Evolutionary conservation across 192 early-diverging fungal species (phyloP), one percentile per base, ranked within the genome.

Genomic region (Gonapodya prolifera): DNA sequence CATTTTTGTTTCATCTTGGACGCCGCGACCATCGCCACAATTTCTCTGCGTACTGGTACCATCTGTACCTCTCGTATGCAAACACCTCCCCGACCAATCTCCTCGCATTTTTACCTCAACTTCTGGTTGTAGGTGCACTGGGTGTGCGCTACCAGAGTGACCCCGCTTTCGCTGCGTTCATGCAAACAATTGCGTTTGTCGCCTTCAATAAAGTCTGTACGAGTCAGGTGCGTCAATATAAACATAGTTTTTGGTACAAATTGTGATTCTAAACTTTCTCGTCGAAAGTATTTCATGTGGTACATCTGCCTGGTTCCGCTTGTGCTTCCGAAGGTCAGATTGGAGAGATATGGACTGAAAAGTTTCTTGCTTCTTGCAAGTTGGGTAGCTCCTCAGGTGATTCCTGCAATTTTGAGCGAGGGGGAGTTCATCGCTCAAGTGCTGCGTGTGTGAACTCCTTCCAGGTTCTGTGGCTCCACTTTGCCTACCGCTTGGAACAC

Each of bases 1-100:
- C 96, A 0, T 98, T 95, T 79, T 76, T 97, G 34, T 99, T 98
- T 79, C 98, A 99, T 82, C 80, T 98, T 69, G 93, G 90, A 0
- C 92, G 98, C 79, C 94, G 94, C 82, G 98, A 99, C 83, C 98
- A 98, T 78, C 92, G 98, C 1, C 98, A 99, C 85, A 99, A 99
- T 84, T 99, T 97, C 81, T 98, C 96, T 0, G 80, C 93, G 69
- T 99, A 96, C 89, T 99, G 96, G 77, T 94, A 97, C 78, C 91
- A 94, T 36, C 93, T 99, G 34, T 99, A 98, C 76, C 85, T 99
- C 31, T 87, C 85, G 0, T 91, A 91, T 78, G 81, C 18, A 2
- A 76, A 13, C 8, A 16, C 76, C 34, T 76, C 34, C 35, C 8
- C 77, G 35, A 30, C 77, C 45, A 75, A 78, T 33, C 83, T 97